A percentile compares a stretch with the other conserved stretches of the same genome.
phyloP scores from a whole-genome alignment of 305 asterid species.

The Rubia balearica region DNA sequence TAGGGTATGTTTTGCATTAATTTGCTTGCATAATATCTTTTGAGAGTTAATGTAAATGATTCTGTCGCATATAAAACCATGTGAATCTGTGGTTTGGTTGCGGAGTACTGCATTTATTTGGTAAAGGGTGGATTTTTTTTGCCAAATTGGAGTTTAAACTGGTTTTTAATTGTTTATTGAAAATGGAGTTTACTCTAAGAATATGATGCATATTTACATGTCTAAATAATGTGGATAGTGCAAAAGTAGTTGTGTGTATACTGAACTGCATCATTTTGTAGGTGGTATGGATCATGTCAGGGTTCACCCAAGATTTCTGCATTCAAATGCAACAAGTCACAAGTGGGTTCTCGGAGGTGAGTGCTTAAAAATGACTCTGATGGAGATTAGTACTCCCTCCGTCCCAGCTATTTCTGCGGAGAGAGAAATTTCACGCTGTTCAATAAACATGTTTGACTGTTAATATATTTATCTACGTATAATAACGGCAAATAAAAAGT shows the following conservation, averaged over 20 bases:
- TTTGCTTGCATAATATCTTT: not conserved
- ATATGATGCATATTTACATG: not conserved
- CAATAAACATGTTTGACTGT: too few species aligned
- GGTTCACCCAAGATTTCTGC: slow-evolving; percentile 83
- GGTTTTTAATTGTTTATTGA: not conserved
- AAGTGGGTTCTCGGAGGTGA: slow-evolving; percentile 98
- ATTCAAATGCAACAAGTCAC: slow-evolving; percentile 94
- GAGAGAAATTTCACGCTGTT: too few species aligned
- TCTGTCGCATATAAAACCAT: not conserved
- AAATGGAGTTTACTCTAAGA: not conserved
- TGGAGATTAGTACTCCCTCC: not conserved
- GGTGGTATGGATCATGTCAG: slow-evolving; percentile 93
- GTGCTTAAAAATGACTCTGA: slow-evolving; percentile 14
- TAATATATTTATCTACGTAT: too few species aligned
- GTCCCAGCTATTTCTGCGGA: too few species aligned
- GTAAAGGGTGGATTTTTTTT: not conserved
- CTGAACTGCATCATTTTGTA: slow-evolving; percentile 19
- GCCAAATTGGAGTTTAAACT: not conserved
- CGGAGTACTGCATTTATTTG: not conserved
- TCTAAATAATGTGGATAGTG: not conserved
- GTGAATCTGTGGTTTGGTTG: not conserved
- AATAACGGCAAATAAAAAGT: too few species aligned
- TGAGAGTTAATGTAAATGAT: not conserved
- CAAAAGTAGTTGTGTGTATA: not conserved
- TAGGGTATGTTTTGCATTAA: not conserved